These are phyloP conservation scores for Mycena amicta DNA, from an alignment of 768 basidiomycete genomes.

Conservation along the genomic window DNA sequence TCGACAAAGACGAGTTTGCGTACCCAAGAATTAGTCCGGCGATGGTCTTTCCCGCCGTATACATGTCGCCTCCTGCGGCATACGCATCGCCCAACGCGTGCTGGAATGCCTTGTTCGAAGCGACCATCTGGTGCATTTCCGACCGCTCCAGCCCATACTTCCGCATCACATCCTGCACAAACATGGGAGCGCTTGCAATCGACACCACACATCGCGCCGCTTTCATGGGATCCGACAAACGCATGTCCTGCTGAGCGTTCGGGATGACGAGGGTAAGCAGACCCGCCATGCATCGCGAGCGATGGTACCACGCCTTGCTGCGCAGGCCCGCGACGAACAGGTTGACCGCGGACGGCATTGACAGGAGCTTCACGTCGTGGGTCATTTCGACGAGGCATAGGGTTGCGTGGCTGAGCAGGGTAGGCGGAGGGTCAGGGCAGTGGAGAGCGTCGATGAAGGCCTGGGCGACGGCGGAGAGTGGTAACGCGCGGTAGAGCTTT, in stretches of 20 bases:
- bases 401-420: constrained; percentile 38
- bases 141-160: neutral
- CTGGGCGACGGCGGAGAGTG: neutral
- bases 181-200: neutral
- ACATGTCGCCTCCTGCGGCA: constrained; percentile 17
- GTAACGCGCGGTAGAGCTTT: neutral
- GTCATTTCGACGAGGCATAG: constrained; percentile 27
- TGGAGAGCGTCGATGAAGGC: constrained; percentile 2
- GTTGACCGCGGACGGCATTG: constrained; percentile 29
- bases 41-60: neutral
- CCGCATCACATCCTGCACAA: neutral
- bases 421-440: constrained; percentile 31
- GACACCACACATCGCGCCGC: neutral
- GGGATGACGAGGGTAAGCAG: constrained; percentile 36
- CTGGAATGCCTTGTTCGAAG: constrained; percentile 28
- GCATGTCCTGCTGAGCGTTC: constrained; percentile 30
- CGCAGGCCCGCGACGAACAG: constrained; percentile 43
- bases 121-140: neutral
- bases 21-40: neutral
- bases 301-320: constrained; percentile 36
- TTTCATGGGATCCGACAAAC: neutral
- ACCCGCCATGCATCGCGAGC: constrained; percentile 36
- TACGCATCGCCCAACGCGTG: neutral
- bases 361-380: constrained; percentile 17
- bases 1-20: constrained; percentile 23